A percentile compares a stretch with the other conserved stretches of the same genome.
phyloP scores from a whole-genome alignment of 495 filamentous ascomycete genomes.

The Rusavskia elegans region DNA sequence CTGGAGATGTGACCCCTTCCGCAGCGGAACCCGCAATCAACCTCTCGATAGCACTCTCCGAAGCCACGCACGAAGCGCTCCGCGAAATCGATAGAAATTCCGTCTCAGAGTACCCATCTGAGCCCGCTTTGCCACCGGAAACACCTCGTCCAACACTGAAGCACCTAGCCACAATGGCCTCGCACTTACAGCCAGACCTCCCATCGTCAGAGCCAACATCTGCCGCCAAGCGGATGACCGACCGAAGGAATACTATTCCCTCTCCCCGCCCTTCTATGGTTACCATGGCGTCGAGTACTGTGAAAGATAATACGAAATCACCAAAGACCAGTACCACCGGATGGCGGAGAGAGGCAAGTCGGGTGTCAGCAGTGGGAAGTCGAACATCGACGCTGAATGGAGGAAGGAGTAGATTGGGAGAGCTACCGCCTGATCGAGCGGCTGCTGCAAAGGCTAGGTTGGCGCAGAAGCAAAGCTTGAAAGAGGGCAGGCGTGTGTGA shows the following conservation, averaged over 20 bases:
- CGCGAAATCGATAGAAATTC: constrained; percentile 14
- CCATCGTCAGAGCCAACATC: background rate
- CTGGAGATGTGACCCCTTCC: background rate
- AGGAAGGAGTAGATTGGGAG: background rate
- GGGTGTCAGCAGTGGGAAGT: constrained; percentile 14
- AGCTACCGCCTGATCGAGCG: constrained; percentile 39
- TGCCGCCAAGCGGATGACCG: constrained; percentile 12
- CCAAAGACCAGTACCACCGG: background rate
- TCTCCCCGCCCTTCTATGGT: constrained; percentile 10
- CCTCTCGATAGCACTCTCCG: constrained; percentile 1
- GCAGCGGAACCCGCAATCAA: background rate
- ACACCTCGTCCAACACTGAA: background rate
- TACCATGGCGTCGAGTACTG: constrained; percentile 17
- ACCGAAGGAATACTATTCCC: constrained; percentile 17
- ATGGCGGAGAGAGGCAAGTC: constrained; percentile 3
- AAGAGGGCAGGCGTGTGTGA: constrained; percentile 16
- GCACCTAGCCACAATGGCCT: background rate
- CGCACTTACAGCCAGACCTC: background rate
- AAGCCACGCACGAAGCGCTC: constrained; percentile 8
- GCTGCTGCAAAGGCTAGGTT: constrained; percentile 49
- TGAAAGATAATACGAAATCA: background rate
- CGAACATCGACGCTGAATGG: constrained; percentile 10
- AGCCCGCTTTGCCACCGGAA: background rate
- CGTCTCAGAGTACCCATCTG: background rate
- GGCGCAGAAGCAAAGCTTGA: constrained; percentile 34